Evolutionary conservation across 2,329 filamentous ascomycete species (phyloP).

Genomic region (Cladosporium sp.): DNA sequence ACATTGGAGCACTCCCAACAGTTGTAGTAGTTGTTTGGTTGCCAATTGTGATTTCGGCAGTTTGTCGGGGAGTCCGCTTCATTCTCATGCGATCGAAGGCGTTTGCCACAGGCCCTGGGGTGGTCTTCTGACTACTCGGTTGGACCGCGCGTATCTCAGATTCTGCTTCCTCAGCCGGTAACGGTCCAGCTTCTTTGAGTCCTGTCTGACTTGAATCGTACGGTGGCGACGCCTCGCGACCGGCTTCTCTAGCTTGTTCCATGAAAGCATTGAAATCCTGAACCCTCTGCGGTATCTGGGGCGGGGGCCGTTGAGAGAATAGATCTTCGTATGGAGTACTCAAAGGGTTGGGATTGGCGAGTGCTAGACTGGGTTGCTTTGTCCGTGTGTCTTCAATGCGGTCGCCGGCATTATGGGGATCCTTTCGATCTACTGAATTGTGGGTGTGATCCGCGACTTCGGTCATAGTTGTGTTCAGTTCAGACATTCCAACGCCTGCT

Average conservation of each 20-base stretch:
- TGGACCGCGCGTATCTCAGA: constrained; percentile 34
- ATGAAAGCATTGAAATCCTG: constrained; percentile 45
- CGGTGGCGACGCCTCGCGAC: neutral
- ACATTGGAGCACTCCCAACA: constrained; percentile 56
- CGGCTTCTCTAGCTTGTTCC: constrained; percentile 15
- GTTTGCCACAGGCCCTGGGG: constrained; percentile 54
- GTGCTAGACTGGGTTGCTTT: constrained; percentile 12
- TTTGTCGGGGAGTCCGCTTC: constrained; percentile 61
- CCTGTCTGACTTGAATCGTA: neutral
- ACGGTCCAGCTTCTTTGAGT: too few relatives aligned
- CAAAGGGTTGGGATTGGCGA: constrained; percentile 28
- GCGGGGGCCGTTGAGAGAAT: constrained; percentile 30
- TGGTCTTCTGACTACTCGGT: constrained; percentile 35
- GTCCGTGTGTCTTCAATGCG: neutral
- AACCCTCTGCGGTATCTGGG: constrained; percentile 27
- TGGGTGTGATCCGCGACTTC: too few relatives aligned
- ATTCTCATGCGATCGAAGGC: constrained; percentile 66
- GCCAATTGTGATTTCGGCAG: constrained; percentile 75
- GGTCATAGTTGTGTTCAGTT: neutral
- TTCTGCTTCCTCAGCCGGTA: constrained; percentile 19
- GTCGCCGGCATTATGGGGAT: neutral
- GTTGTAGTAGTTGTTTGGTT: constrained; percentile 63
- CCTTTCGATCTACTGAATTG: neutral
- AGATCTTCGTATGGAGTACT: constrained; percentile 30
- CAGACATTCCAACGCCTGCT: neutral